These are phyloP conservation scores for Trypanosoma melophagium DNA, from an alignment of 208 protist species.

Conservation along the genomic window DNA sequence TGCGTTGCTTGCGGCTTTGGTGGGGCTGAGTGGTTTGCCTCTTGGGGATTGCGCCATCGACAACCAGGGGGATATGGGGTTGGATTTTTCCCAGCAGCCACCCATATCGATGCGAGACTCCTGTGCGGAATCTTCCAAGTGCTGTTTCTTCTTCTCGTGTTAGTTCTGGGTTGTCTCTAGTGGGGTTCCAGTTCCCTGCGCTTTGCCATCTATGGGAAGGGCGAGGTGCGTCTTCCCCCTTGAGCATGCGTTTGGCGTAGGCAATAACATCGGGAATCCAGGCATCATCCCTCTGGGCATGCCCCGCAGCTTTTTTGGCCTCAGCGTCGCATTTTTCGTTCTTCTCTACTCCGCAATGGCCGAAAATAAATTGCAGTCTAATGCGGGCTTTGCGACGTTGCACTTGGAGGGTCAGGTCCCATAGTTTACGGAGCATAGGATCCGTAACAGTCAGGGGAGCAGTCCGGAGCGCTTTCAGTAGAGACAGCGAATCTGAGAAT, in stretches of 20 bases:
- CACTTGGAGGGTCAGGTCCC: background rate
- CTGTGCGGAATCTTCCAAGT: background rate
- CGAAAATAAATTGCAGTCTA: background rate
- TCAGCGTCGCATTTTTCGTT: conserved; percentile 1
- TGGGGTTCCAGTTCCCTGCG: background rate
- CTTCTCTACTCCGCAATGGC: background rate
- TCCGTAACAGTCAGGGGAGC: background rate
- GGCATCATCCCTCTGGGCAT: background rate
- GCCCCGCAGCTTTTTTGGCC: background rate
- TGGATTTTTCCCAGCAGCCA: background rate
- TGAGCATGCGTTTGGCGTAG: background rate
- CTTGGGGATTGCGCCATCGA: background rate
- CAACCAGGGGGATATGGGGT: background rate
- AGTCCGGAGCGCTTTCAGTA: background rate
- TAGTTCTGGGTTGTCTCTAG: background rate
- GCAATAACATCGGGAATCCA: background rate
- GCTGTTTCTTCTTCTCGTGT: background rate
- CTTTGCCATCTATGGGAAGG: background rate
- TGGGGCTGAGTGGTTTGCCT: no score
- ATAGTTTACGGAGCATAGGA: background rate
- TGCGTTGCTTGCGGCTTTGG: no score
- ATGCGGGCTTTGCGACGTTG: background rate
- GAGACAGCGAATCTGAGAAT: conserved; percentile 1
- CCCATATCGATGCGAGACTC: background rate
- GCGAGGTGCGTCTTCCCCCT: background rate